Evolutionary conservation across 1,284 basidiomycete genomes (phyloP).

Genomic region (Dichomitus squalens): DNA sequence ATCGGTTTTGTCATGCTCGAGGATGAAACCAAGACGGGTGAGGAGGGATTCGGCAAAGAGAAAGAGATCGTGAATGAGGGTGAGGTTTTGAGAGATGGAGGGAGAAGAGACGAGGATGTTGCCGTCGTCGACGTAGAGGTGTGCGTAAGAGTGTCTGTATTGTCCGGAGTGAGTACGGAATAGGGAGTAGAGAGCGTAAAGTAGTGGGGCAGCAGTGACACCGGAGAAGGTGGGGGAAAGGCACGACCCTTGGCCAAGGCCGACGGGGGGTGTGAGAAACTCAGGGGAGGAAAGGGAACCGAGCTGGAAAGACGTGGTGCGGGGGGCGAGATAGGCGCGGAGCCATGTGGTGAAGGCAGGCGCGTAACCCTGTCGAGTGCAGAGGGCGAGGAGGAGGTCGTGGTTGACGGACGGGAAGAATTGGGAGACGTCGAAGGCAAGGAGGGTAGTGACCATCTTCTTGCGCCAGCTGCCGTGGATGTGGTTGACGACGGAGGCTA

Average conservation of each 20-base stretch:
- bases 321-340: not conserved
- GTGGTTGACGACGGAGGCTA: not conserved
- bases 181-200: not conserved
- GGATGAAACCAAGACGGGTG: not conserved
- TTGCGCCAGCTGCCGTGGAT: not conserved
- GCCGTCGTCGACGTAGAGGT: slow-evolving; percentile 22
- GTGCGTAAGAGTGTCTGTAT: not conserved
- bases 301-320: slow-evolving; percentile 7
- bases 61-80: not conserved
- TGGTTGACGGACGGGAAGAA: slow-evolving; percentile 16
- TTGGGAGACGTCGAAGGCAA: slow-evolving; percentile 11
- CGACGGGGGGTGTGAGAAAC: not conserved
- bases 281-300: not conserved
- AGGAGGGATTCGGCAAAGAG: not conserved
- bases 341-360: not conserved
- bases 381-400: slow-evolving; percentile 1
- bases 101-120: slow-evolving; percentile 1
- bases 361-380: not conserved
- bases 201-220: slow-evolving; percentile 10
- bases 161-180: not conserved
- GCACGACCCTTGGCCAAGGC: slow-evolving; percentile 18
- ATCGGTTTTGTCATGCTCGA: slow-evolving; percentile 18
- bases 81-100: not conserved
- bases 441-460: not conserved
- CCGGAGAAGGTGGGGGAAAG: slow-evolving; percentile 18